Evolutionary conservation across 192 early-diverging fungal species (phyloP).

Genomic region (Dissophora ornata): DNA sequence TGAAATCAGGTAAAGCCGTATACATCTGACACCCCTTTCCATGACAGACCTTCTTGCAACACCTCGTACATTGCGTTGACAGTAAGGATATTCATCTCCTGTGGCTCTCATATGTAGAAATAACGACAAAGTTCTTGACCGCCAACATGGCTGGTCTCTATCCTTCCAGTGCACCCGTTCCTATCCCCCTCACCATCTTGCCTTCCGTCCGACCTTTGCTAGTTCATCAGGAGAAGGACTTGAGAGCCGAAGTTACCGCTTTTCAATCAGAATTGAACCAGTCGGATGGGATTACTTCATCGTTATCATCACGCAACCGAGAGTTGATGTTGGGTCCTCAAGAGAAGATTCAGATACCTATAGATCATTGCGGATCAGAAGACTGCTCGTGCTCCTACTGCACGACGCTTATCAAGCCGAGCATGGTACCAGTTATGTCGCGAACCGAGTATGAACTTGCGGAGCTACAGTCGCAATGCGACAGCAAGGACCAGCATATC

Average conservation of each 20-base stretch:
- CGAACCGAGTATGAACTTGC: slow-evolving; percentile 33
- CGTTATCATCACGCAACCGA: neutral
- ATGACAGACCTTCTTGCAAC: too few species aligned
- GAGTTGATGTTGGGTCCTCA: slow-evolving; percentile 19
- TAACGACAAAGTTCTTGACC: slow-evolving; percentile 36
- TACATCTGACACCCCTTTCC: too few species aligned
- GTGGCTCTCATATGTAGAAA: slow-evolving; percentile 8
- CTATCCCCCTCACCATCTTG: slow-evolving; percentile 30
- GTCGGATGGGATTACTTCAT: too few species aligned
- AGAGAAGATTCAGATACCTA: slow-evolving; percentile 15
- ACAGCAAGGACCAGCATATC: slow-evolving; percentile 39
- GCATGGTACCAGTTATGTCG: slow-evolving; percentile 26
- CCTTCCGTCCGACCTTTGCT: slow-evolving; percentile 20
- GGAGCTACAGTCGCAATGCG: slow-evolving; percentile 43
- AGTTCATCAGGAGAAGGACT: neutral
- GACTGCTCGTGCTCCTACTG: slow-evolving; percentile 31
- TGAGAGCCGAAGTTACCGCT: too few species aligned
- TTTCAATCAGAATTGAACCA: too few species aligned
- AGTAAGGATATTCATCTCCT: too few species aligned
- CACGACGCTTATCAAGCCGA: slow-evolving; percentile 19
- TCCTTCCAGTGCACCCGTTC: slow-evolving; percentile 20
- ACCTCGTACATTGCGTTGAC: too few species aligned
- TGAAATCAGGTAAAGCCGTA: slow-evolving; percentile 13
- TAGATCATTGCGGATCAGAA: slow-evolving; percentile 18
- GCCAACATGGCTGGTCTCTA: slow-evolving; percentile 30